Percentiles rank a stretch among this genome's conserved stretches.
These are phyloP conservation scores for Pseudogymnoascus sp. DNA, from an alignment of 2,329 filamentous ascomycete genomes.

Conservation along the genomic window DNA sequence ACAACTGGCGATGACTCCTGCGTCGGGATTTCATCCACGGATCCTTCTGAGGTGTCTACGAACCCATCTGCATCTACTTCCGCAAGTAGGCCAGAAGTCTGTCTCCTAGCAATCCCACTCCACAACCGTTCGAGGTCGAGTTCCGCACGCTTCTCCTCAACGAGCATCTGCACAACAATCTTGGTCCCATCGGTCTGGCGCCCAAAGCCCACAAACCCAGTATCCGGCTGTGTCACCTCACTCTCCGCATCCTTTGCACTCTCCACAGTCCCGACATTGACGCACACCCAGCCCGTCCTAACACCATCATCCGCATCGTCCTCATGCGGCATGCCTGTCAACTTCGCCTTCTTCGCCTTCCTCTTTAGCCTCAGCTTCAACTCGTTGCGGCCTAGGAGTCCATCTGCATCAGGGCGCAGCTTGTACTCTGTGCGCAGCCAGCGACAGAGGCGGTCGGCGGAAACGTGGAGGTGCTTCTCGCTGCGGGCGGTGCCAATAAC, in stretches of 20 bases:
- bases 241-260: slow-evolving; percentile 36
- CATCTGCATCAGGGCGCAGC: slow-evolving; percentile 74
- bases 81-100: neutral
- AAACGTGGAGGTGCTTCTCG: slow-evolving; percentile 87
- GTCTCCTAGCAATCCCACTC: slow-evolving; percentile 28
- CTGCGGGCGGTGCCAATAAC: slow-evolving; percentile 84
- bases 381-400: slow-evolving; percentile 82
- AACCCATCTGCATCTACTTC: slow-evolving; percentile 5
- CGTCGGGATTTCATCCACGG: neutral
- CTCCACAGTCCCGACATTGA: slow-evolving; percentile 72
- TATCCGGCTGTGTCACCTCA: slow-evolving; percentile 41
- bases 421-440: slow-evolving; percentile 72
- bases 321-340: slow-evolving; percentile 62
- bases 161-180: slow-evolving; percentile 67
- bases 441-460: slow-evolving; percentile 80
- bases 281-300: slow-evolving; percentile 91
- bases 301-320: slow-evolving; percentile 73
- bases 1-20: neutral
- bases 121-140: slow-evolving; percentile 62
- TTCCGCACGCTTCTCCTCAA: slow-evolving; percentile 61
- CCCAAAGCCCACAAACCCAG: slow-evolving; percentile 72
- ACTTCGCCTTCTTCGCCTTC: slow-evolving; percentile 72
- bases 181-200: slow-evolving; percentile 48
- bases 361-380: slow-evolving; percentile 79
- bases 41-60: neutral